These are phyloP conservation scores for Epichloe scottii DNA, from an alignment of 2,329 filamentous ascomycete species.

Conservation along the genomic window DNA sequence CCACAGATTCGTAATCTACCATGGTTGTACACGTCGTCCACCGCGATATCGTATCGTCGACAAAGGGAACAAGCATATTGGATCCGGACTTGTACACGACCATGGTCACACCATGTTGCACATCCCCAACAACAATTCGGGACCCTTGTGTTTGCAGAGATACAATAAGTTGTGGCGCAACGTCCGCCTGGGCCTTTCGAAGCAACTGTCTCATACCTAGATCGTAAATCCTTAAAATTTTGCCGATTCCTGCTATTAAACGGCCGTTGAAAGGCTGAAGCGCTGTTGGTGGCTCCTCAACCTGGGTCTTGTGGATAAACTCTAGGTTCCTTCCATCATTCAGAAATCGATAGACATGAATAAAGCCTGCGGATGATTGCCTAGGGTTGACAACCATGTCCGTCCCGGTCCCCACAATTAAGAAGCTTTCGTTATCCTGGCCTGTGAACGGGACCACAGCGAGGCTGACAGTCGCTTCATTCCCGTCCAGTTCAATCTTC, in stretches of 20 bases:
- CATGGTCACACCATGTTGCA: slow-evolving; percentile 82
- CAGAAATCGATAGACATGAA: slow-evolving; percentile 84
- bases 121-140: slow-evolving; percentile 81
- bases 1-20: slow-evolving; percentile 94
- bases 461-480: slow-evolving; percentile 82
- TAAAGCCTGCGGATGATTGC: slow-evolving; percentile 65
- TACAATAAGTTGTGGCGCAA: slow-evolving; percentile 68
- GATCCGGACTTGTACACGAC: slow-evolving; percentile 87
- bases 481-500: slow-evolving; percentile 71
- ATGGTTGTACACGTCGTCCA: slow-evolving; percentile 88
- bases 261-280: slow-evolving; percentile 82
- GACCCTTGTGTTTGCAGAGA: slow-evolving; percentile 81
- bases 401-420: slow-evolving; percentile 86
- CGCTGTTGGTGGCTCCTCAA: slow-evolving; percentile 82
- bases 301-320: slow-evolving; percentile 91
- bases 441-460: slow-evolving; percentile 75
- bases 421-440: slow-evolving; percentile 76
- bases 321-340: slow-evolving; percentile 83
- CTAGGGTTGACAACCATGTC: slow-evolving; percentile 71
- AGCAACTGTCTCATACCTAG: slow-evolving; percentile 85
- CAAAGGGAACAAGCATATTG: slow-evolving; percentile 87
- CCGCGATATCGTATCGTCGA: slow-evolving; percentile 74
- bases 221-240: slow-evolving; percentile 76
- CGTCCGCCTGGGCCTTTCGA: slow-evolving; percentile 75
- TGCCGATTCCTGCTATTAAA: slow-evolving; percentile 73